Evolutionary conservation across 306 rosid genomes (phyloP).

Genomic region (Biancaea sappan): DNA sequence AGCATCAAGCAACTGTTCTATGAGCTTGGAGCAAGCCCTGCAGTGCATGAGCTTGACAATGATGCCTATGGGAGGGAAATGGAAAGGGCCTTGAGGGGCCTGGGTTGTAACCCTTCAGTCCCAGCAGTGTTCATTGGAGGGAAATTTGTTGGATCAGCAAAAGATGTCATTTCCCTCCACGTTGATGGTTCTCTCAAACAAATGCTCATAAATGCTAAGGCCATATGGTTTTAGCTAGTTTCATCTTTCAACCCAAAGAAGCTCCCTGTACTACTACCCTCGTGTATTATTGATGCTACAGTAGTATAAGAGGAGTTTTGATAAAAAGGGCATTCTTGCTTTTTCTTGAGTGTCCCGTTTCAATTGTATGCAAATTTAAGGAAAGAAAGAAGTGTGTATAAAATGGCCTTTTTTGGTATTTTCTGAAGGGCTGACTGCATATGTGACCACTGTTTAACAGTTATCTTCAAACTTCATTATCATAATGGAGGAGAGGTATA

Average conservation of each 20-base stretch:
- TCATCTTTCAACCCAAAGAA: background rate
- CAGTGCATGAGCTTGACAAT: constrained; percentile 85
- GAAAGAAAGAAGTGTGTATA: constrained; percentile 25
- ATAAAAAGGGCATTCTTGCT: constrained; percentile 38
- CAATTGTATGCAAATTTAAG: constrained; percentile 17
- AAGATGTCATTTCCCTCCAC: constrained; percentile 90
- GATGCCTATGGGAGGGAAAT: constrained; percentile 78
- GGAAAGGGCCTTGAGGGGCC: constrained; percentile 79
- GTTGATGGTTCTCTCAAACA: constrained; percentile 92
- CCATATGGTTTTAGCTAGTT: constrained; percentile 81
- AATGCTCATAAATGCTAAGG: constrained; percentile 91
- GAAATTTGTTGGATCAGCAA: constrained; percentile 81
- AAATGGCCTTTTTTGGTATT: constrained; percentile 18
- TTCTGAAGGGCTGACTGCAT: constrained; percentile 12
- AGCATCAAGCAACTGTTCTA: constrained; percentile 84
- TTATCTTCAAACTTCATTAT: constrained; percentile 13
- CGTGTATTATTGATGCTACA: constrained; percentile 6
- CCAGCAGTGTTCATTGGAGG: constrained; percentile 99
- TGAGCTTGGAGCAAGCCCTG: constrained; percentile 97
- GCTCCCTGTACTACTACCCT: constrained; percentile 32
- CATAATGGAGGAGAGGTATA: background rate
- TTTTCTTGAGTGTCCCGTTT: constrained; percentile 53
- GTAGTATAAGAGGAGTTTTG: constrained; percentile 27
- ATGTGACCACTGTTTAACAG: constrained; percentile 6
- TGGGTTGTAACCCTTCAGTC: constrained; percentile 89